These are phyloP conservation scores for Talaromyces islandicus DNA, from an alignment of 2,329 filamentous ascomycete genomes.

Conservation along the genomic window DNA sequence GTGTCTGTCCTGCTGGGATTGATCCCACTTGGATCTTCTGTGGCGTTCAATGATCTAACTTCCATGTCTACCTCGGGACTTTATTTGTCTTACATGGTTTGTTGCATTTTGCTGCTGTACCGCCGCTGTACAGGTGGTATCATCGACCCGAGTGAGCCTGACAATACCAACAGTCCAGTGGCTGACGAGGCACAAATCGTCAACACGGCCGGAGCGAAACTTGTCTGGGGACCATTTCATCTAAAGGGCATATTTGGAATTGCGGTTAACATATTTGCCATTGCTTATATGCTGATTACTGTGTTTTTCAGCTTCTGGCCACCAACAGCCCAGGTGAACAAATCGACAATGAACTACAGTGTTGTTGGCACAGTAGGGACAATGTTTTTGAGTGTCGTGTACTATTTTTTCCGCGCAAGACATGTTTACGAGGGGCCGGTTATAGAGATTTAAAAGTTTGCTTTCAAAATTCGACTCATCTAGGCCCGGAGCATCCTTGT, in stretches of 20 bases:
- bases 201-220: slow-evolving; percentile 12
- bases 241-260: slow-evolving; percentile 37
- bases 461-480: not conserved
- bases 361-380: slow-evolving; percentile 34
- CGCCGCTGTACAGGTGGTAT: slow-evolving; percentile 31
- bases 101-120: slow-evolving; percentile 38
- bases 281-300: slow-evolving; percentile 39
- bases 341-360: slow-evolving; percentile 44
- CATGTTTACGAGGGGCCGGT: slow-evolving; percentile 26
- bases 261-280: slow-evolving; percentile 38
- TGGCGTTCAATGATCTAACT: slow-evolving; percentile 46
- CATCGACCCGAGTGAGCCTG: slow-evolving; percentile 25
- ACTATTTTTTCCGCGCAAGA: slow-evolving; percentile 29
- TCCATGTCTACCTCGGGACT: slow-evolving; percentile 42
- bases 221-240: slow-evolving; percentile 21
- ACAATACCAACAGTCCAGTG: not conserved
- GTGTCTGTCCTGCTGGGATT: slow-evolving; percentile 35
- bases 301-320: slow-evolving; percentile 47
- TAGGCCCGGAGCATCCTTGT: no score
- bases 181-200: slow-evolving; percentile 22
- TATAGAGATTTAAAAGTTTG: slow-evolving; percentile 13
- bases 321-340: slow-evolving; percentile 26
- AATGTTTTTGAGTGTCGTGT: slow-evolving; percentile 32
- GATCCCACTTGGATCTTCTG: slow-evolving; percentile 47
- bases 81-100: slow-evolving; percentile 45